phyloP scores from a whole-genome alignment of 2,329 filamentous ascomycete genomes.

The Cladorrhinum sp. region DNA sequence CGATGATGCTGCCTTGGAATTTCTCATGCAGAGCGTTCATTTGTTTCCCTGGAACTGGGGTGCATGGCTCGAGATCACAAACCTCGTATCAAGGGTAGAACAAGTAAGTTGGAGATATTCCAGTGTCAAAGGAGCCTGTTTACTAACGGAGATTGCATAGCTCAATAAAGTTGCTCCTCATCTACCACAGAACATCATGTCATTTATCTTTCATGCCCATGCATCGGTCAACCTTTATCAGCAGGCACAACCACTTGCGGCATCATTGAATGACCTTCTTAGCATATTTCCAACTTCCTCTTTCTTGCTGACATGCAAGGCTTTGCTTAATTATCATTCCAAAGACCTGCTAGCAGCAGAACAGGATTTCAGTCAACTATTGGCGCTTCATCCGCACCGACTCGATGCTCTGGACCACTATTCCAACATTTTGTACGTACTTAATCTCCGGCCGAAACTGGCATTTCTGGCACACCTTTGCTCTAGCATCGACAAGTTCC shows the following conservation, averaged over 20 bases:
- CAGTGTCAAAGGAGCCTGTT: background rate
- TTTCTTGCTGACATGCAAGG: constrained; percentile 87
- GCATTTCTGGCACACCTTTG: constrained; percentile 91
- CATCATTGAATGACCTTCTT: constrained; percentile 72
- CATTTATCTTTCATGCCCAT: constrained; percentile 89
- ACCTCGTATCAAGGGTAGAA: constrained; percentile 73
- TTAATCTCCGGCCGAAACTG: constrained; percentile 81
- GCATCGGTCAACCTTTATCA: constrained; percentile 91
- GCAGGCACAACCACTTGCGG: constrained; percentile 70
- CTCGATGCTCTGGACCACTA: constrained; percentile 93
- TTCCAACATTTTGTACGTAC: constrained; percentile 95
- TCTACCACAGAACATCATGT: constrained; percentile 86
- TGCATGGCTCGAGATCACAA: constrained; percentile 89
- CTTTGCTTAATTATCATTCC: constrained; percentile 83
- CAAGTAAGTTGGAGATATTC: constrained; percentile 57
- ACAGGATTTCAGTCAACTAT: constrained; percentile 69
- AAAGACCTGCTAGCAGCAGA: constrained; percentile 72
- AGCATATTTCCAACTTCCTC: constrained; percentile 82
- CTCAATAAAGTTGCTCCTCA: constrained; percentile 68
- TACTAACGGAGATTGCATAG: constrained; percentile 44
- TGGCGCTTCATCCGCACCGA: constrained; percentile 70
- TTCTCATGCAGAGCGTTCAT: constrained; percentile 84
- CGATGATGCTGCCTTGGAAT: constrained; percentile 77
- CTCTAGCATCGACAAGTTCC: constrained; percentile 88
- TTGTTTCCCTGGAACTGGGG: constrained; percentile 95